phyloP scores from a whole-genome alignment of 495 filamentous ascomycete genomes.

The Eremomyces bilateralis region DNA sequence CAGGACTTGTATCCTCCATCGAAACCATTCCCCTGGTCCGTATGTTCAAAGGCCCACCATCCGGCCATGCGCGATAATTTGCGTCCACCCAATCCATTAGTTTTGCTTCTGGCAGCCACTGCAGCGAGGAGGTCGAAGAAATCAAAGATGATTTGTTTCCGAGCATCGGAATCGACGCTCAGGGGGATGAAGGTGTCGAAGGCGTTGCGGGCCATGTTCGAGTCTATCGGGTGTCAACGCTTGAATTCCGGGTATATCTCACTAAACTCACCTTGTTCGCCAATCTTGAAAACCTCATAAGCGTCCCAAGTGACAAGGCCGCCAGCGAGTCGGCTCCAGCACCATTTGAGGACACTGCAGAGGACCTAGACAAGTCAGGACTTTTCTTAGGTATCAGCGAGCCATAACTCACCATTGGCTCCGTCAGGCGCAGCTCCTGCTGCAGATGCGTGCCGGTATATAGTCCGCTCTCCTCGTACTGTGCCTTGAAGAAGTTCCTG shows the following conservation, averaged over 20 bases:
- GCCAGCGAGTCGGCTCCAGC: constrained; percentile 82
- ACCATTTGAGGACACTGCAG: constrained; percentile 92
- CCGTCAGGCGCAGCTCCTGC: constrained; percentile 79
- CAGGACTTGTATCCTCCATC: constrained; percentile 84
- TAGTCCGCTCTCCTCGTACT: constrained; percentile 13
- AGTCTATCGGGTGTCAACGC: constrained; percentile 35
- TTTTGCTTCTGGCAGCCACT: constrained; percentile 63
- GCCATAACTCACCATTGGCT: constrained; percentile 53
- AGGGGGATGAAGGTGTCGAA: constrained; percentile 94
- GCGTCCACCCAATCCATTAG: constrained; percentile 77
- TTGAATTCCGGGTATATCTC: constrained; percentile 1
- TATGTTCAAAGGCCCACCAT: constrained; percentile 97
- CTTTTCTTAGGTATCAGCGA: constrained; percentile 8
- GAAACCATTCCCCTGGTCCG: constrained; percentile 72
- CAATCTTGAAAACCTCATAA: constrained; percentile 87
- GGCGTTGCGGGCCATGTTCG: constrained; percentile 72
- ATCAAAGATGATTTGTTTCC: constrained; percentile 76
- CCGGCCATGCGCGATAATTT: constrained; percentile 90
- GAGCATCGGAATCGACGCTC: constrained; percentile 72
- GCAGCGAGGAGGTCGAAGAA: constrained; percentile 91
- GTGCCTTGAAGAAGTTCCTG: constrained; percentile 66
- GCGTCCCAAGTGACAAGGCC: constrained; percentile 94
- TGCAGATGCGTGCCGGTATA: constrained; percentile 42
- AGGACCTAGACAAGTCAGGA: constrained; percentile 40
- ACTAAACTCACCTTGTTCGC: constrained; percentile 54